Conservation (phyloP, 1,284 basidiomycete species). For the Cutaneotrichosporon cavernicola region DNA sequence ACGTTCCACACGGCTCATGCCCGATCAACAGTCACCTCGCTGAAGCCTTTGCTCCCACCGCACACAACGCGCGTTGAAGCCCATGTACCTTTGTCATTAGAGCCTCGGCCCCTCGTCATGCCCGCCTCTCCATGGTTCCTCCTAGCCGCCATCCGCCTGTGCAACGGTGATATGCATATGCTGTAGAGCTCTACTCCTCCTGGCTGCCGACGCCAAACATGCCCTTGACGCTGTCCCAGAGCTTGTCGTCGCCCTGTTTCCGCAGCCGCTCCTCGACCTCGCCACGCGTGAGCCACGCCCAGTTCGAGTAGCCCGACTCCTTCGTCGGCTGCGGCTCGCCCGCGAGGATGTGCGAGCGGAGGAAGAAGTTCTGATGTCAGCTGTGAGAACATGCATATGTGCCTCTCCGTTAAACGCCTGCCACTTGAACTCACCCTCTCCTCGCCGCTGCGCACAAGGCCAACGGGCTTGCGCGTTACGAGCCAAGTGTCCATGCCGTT, state of each 20-base stretch:
- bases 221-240: constrained; percentile 44
- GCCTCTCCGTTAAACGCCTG: neutral
- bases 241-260: constrained; percentile 40
- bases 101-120: neutral
- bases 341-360: constrained; percentile 51
- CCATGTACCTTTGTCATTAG: neutral
- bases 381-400: too few relatives aligned
- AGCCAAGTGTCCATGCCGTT: constrained; percentile 51
- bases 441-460: constrained; percentile 36
- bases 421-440: constrained; percentile 36
- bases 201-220: constrained; percentile 39
- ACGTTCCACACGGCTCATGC: neutral
- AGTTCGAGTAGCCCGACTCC: constrained; percentile 31
- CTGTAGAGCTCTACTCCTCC: constrained; percentile 20
- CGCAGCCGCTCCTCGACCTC: constrained; percentile 42
- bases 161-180: constrained; percentile 25
- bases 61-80: neutral
- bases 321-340: constrained; percentile 42
- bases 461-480: constrained; percentile 51
- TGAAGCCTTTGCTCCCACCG: neutral
- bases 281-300: constrained; percentile 45
- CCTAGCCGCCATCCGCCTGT: neutral
- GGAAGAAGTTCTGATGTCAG: constrained; percentile 48
- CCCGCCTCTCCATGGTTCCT: neutral
- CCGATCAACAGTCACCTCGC: neutral